Evolutionary conservation across 345 rosid species (phyloP).

Genomic region (Adansonia digitata): DNA sequence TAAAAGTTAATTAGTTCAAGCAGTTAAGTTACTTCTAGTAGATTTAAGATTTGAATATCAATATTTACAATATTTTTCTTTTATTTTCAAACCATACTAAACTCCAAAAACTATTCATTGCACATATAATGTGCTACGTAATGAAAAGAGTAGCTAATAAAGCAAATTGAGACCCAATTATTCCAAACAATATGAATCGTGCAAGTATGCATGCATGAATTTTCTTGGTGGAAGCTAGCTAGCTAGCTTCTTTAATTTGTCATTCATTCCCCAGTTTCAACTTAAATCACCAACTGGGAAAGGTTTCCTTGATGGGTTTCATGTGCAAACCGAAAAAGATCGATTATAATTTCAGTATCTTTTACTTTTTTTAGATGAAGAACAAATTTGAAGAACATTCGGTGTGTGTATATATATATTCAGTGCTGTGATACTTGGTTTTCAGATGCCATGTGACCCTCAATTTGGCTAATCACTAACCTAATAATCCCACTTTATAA

Average conservation of each 20-base stretch:
- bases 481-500: conserved; percentile 13
- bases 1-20: too few species aligned
- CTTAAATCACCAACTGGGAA: neutral
- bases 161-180: neutral
- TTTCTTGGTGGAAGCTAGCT: neutral
- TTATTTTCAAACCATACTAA: too few species aligned
- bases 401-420: neutral
- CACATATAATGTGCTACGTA: neutral
- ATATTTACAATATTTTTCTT: too few species aligned
- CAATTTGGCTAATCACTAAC: neutral
- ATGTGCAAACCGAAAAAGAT: conserved; percentile 9
- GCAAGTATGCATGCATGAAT: neutral
- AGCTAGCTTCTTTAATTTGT: neutral
- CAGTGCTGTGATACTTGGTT: neutral
- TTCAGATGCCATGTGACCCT: conserved; percentile 4
- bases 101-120: neutral
- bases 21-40: too few species aligned
- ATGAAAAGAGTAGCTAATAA: neutral
- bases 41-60: too few species aligned
- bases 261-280: neutral
- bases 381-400: neutral
- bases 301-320: conserved; percentile 18
- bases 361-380: neutral
- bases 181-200: neutral
- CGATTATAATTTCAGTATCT: neutral